Evolutionary conservation across 2,329 filamentous ascomycete genomes (phyloP).

Genomic region (Podosphaera xanthii): DNA sequence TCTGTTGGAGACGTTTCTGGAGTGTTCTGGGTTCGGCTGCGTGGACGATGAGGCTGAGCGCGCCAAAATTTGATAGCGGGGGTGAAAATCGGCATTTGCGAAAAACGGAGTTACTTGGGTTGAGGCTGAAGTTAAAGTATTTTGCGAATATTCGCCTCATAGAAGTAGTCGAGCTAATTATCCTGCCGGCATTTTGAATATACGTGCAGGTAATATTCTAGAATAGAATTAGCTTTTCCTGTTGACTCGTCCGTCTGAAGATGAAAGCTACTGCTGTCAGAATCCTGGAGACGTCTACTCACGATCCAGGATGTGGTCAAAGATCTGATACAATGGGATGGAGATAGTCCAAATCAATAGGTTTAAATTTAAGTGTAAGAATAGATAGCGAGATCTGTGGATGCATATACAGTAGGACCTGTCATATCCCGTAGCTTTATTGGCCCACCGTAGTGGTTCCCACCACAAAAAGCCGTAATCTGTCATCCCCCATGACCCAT

Average conservation of each 20-base stretch:
- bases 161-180: conserved; percentile 2
- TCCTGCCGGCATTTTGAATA: conserved; percentile 4
- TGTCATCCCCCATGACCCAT: too few relatives aligned
- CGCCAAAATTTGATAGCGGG: not conserved
- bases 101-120: not conserved
- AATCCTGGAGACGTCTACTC: too few relatives aligned
- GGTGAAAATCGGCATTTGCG: not conserved
- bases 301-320: too few relatives aligned
- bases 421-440: too few relatives aligned
- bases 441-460: too few relatives aligned
- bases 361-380: too few relatives aligned
- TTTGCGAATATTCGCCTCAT: conserved; percentile 1
- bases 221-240: not conserved
- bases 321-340: too few relatives aligned
- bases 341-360: too few relatives aligned
- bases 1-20: not conserved
- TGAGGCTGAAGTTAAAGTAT: not conserved
- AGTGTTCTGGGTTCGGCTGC: not conserved
- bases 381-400: too few relatives aligned
- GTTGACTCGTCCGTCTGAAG: conserved; percentile 1
- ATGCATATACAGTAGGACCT: too few relatives aligned
- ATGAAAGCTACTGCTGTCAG: conserved; percentile 2
- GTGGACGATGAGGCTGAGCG: not conserved
- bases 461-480: too few relatives aligned
- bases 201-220: conserved; percentile 1